These are phyloP conservation scores for Toxoplasma gondii DNA, from an alignment of 169 alveolate genomes.

Conservation along the genomic window DNA sequence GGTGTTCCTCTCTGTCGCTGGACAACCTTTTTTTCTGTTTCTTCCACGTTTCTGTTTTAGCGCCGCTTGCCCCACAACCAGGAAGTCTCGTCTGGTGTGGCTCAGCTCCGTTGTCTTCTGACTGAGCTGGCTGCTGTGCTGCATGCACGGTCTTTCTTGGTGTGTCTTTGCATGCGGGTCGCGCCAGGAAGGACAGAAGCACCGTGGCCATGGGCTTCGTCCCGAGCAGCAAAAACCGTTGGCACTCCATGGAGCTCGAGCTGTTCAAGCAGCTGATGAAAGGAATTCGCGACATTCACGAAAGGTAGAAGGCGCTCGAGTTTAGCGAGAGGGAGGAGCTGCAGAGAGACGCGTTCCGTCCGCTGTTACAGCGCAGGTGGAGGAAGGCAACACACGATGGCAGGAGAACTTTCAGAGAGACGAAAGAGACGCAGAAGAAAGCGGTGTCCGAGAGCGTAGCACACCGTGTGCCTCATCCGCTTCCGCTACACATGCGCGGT, in stretches of 20 bases:
- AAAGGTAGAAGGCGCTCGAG: constrained; percentile 44
- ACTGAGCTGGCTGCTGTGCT: too few species aligned
- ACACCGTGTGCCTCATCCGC: too few species aligned
- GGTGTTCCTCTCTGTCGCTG: too few species aligned
- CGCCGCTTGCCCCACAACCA: too few species aligned
- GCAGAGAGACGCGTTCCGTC: neutral
- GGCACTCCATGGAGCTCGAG: constrained; percentile 79
- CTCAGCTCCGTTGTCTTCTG: too few species aligned
- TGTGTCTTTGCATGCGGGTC: neutral
- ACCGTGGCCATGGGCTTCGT: constrained; percentile 4
- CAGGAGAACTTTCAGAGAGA: too few species aligned
- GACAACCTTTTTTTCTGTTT: neutral
- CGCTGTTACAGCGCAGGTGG: neutral
- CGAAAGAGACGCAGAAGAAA: too few species aligned
- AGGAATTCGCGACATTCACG: constrained; percentile 88
- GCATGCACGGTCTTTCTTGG: neutral
- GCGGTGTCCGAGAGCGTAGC: too few species aligned
- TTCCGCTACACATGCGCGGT: too few species aligned
- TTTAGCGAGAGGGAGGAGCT: neutral
- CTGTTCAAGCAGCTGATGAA: constrained; percentile 86
- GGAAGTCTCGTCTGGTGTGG: too few species aligned
- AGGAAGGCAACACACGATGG: too few species aligned
- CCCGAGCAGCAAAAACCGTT: constrained; percentile 43
- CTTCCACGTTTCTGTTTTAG: too few species aligned
- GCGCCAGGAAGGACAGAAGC: neutral